These are phyloP conservation scores for Fusarium equiseti DNA, from an alignment of 2,329 filamentous ascomycete genomes.

Conservation along the genomic window DNA sequence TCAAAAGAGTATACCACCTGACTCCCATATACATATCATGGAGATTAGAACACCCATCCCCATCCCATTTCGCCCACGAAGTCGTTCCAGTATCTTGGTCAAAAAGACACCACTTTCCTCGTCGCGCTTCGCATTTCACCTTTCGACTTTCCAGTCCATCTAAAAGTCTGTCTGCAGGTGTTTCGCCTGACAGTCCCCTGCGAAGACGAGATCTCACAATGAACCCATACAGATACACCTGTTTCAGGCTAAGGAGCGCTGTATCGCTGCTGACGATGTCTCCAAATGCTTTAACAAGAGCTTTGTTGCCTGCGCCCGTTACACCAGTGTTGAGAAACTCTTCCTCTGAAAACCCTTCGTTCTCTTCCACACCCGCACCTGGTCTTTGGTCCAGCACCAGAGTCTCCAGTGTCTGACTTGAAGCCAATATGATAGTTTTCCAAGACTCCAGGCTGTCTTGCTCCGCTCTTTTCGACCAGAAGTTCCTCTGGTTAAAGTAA, in stretches of 20 bases:
- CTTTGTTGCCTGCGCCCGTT: conserved; percentile 2
- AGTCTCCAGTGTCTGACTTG: conserved; percentile 10
- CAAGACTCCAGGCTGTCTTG: background rate
- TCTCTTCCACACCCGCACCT: conserved; percentile 14
- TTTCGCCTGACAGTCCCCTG: background rate
- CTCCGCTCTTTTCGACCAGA: conserved; percentile 24
- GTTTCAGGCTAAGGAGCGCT: background rate
- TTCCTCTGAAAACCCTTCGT: conserved; percentile 16
- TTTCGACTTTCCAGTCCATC: background rate
- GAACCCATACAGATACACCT: conserved; percentile 21
- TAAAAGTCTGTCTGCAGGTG: conserved; percentile 5
- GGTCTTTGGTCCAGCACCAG: conserved; percentile 32
- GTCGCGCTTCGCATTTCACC: conserved; percentile 1
- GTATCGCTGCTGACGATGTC: background rate
- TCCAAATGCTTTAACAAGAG: background rate
- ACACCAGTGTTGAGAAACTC: conserved; percentile 14
- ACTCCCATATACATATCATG: conserved; percentile 26
- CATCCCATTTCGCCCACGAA: conserved; percentile 16
- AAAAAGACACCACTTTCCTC: conserved; percentile 25
- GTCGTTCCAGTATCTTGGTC: conserved; percentile 7
- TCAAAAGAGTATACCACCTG: conserved; percentile 2
- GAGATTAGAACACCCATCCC: conserved; percentile 1
- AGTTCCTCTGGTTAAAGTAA: conserved; percentile 17
- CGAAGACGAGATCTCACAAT: background rate
- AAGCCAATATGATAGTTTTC: background rate